phyloP scores from a whole-genome alignment of 768 basidiomycete genomes.

The Sporobolomyces pararoseus region DNA sequence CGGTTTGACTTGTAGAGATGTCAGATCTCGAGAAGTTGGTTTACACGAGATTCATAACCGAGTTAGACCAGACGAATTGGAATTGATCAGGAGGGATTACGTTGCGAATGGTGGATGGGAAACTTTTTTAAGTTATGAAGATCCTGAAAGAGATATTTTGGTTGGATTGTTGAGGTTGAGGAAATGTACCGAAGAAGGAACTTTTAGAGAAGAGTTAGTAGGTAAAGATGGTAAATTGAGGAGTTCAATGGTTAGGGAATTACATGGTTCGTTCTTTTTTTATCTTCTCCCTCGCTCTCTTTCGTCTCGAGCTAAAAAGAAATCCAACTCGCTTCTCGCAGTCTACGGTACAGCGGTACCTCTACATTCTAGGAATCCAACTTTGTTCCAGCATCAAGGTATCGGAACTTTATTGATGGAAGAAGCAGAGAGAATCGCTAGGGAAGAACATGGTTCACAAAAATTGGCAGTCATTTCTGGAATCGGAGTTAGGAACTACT shows the following conservation, averaged over 20 bases:
- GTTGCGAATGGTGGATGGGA: constrained; percentile 98
- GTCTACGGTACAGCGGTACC: constrained; percentile 98
- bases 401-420: constrained; percentile 98
- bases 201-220: constrained; percentile 88
- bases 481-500: constrained; percentile 96
- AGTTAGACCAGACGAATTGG: constrained; percentile 81
- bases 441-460: constrained; percentile 91
- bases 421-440: constrained; percentile 94
- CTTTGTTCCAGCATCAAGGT: constrained; percentile 60
- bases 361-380: constrained; percentile 93
- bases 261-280: constrained; percentile 56
- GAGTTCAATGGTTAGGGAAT: constrained; percentile 86
- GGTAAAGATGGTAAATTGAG: constrained; percentile 52
- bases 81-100: constrained; percentile 91
- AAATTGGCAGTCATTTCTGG: constrained; percentile 98
- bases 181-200: constrained; percentile 87
- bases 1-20: constrained; percentile 93
- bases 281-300: not conserved
- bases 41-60: constrained; percentile 99
- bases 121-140: constrained; percentile 97
- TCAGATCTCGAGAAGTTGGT: constrained; percentile 95
- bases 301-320: too few species aligned
- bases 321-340: too few species aligned
- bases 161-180: constrained; percentile 85
- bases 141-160: constrained; percentile 93